phyloP scores from a whole-genome alignment of 257 asterid genomes.

The Orobanche coerulescens region DNA sequence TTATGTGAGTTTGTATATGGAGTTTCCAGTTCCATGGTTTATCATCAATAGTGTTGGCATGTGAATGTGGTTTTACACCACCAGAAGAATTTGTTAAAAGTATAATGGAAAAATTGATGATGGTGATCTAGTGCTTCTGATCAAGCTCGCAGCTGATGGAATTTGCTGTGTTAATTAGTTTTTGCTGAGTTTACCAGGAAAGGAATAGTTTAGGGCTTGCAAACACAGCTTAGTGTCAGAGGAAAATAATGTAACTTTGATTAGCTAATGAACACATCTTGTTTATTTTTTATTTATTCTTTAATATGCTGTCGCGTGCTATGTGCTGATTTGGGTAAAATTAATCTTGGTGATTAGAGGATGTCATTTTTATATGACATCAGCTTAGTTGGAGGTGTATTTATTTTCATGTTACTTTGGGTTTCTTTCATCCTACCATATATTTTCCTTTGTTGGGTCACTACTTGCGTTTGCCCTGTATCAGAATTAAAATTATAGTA shows the following conservation, averaged over 20 bases:
- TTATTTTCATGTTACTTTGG: background rate
- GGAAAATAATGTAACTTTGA: background rate
- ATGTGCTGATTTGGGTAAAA: background rate
- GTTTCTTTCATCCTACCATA: background rate
- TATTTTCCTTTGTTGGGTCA: background rate
- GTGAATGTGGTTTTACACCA: background rate
- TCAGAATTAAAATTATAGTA: background rate
- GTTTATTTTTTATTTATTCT: background rate
- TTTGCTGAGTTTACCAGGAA: background rate
- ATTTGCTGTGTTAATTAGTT: conserved; percentile 1
- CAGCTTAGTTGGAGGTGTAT: background rate
- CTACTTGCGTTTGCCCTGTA: background rate
- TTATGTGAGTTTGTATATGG: background rate
- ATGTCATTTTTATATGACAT: background rate
- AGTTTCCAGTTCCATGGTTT: background rate
- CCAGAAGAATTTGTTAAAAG: background rate
- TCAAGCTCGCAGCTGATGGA: background rate
- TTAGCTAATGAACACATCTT: background rate
- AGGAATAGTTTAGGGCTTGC: background rate
- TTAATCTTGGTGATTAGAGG: background rate
- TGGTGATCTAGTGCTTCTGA: background rate
- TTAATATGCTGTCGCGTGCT: too few species aligned
- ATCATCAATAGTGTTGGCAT: background rate
- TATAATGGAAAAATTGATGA: background rate
- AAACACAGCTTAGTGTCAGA: background rate